Evolutionary conservation across 2,329 filamentous ascomycete species (phyloP), one percentile per base, ranked within the genome.

Genomic region (Daldinia sp.): DNA sequence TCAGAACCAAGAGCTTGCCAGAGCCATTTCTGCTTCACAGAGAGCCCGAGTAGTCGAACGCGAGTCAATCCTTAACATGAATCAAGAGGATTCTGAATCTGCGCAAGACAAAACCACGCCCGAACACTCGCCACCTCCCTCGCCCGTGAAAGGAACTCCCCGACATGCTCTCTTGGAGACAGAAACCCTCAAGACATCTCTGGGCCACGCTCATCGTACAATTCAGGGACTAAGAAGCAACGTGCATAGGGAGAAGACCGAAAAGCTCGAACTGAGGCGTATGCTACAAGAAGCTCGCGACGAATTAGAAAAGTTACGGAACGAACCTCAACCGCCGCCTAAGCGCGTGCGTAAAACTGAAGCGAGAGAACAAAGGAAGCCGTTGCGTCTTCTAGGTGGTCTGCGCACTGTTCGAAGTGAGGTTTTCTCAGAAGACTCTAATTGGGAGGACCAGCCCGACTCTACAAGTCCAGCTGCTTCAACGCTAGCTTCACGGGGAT

Each of bases 241-340:
- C 75, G 92, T 98, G 53, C 95, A 99, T 79, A 92, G 96, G 37
- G 96, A 99, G 80, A 99, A 98, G 89, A 98, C 95, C 0, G 96
- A 99, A 80, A 99, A 98, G 84, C 88, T 98, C 30, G 96, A 99
- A 81, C 88, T 98, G 60, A 94, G 93, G 81, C 92, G 95, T 67
- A 93, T 99, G 87, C 88, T 98, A 33, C 95, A 98, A 81, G 96
- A 99, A 76, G 92, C 95, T 26, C 90, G 94, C 39, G 96, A 99
- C 78, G 96, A 99, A 76, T 83, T 99, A 30, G 96, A 92, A 76
- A 86, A 93, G 79, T 81, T 88, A 53, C 88, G 90, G 67, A 88
- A 84, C 63, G 87, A 88, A 35, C 81, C 81, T 56, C 78, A 81
- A 23, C 74, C 80, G 60, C 74, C 83, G 79, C 87, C 78, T 82